Conservation (phyloP, 495 filamentous ascomycete genomes). For the Neurospora sp. region DNA sequence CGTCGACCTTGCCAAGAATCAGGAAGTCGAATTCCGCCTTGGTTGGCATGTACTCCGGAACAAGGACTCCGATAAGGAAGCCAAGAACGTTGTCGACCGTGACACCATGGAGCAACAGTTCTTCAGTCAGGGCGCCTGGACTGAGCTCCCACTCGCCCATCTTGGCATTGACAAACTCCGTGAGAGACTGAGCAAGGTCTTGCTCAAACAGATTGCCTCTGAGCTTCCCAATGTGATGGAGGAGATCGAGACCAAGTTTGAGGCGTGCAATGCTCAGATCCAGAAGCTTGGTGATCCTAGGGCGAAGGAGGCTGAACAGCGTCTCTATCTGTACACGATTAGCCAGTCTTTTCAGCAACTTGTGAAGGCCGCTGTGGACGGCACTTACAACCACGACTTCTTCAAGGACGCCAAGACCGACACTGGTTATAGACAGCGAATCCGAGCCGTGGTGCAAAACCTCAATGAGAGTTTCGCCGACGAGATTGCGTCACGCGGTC, state of each 20-base stretch:
- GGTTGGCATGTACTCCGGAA: conserved; percentile 69
- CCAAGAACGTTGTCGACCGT: conserved; percentile 26
- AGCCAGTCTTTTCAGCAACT: conserved; percentile 42
- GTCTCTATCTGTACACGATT: conserved; percentile 40
- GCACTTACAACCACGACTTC: conserved; percentile 47
- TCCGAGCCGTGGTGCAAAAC: conserved; percentile 52
- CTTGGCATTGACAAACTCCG: conserved; percentile 42
- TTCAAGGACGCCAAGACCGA: conserved; percentile 37
- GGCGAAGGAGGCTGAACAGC: conserved; percentile 38
- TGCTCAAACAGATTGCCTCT: conserved; percentile 43
- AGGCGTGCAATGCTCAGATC: conserved; percentile 24
- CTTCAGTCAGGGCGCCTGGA: conserved; percentile 37
- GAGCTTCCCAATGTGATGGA: conserved; percentile 50
- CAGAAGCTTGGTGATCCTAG: conserved; percentile 40
- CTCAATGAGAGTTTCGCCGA: conserved; percentile 47
- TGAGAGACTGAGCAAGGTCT: conserved; percentile 43
- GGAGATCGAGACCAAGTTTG: conserved; percentile 40
- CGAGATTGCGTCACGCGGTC: conserved; percentile 36
- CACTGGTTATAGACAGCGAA: conserved; percentile 36
- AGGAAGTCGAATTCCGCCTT: conserved; percentile 49
- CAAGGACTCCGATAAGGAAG: conserved; percentile 39
- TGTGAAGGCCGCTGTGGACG: conserved; percentile 42
- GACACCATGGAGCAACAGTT: conserved; percentile 32
- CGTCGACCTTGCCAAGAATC: conserved; percentile 47
- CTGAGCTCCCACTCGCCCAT: conserved; percentile 9